phyloP scores from a whole-genome alignment of 768 basidiomycete genomes.

The Kwoniella botswanensis region DNA sequence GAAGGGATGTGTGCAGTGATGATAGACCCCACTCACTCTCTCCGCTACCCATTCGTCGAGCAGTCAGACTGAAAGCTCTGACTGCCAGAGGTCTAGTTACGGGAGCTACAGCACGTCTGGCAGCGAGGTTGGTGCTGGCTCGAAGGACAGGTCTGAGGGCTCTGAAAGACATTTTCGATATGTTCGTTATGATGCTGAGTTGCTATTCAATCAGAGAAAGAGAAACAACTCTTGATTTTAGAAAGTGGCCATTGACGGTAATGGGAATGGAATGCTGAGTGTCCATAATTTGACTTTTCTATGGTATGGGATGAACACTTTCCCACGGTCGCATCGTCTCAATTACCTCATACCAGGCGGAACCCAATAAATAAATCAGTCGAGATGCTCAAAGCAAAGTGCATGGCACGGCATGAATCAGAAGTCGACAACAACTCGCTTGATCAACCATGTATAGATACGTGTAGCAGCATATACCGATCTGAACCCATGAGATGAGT shows the following conservation, averaged over 20 bases:
- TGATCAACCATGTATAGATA: background rate
- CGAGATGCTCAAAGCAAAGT: background rate
- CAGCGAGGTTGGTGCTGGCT: slow-evolving; percentile 20
- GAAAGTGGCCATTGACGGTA: background rate
- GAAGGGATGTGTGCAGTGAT: too few relatives aligned
- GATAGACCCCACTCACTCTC: slow-evolving; percentile 40
- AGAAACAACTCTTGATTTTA: background rate
- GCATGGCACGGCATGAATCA: background rate
- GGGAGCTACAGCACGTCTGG: slow-evolving; percentile 22
- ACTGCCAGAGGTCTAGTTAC: slow-evolving; percentile 15
- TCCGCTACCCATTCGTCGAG: slow-evolving; percentile 45
- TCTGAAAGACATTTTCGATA: slow-evolving; percentile 29
- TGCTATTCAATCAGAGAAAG: background rate
- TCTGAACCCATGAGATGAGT: slow-evolving; percentile 34
- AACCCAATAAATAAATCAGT: slow-evolving; percentile 9
- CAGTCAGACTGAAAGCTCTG: slow-evolving; percentile 39
- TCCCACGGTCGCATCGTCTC: background rate
- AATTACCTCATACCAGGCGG: background rate
- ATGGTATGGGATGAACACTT: background rate
- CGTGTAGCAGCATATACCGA: too few relatives aligned
- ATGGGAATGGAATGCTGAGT: background rate
- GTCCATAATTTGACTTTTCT: too few relatives aligned
- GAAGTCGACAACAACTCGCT: too few relatives aligned
- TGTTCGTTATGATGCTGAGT: background rate
- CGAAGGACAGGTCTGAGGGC: slow-evolving; percentile 24